phyloP scores from a whole-genome alignment of 371 early-diverging fungal species.

The Phascolomyces articulosus region DNA sequence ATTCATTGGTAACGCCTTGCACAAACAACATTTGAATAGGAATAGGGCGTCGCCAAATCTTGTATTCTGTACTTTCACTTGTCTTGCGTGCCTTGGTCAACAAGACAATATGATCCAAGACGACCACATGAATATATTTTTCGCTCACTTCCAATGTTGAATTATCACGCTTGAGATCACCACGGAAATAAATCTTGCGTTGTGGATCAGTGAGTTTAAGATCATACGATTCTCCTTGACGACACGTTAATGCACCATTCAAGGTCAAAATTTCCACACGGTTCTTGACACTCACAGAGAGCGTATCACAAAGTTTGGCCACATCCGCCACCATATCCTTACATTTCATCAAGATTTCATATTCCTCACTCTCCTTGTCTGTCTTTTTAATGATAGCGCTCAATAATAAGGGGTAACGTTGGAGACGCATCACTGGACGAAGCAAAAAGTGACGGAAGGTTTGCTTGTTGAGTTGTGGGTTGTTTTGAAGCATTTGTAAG shows the following conservation, averaged over 20 bases:
- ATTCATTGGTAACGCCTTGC: conserved; percentile 9
- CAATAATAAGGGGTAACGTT: conserved; percentile 81
- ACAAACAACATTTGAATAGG: conserved; percentile 53
- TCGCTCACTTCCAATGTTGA: conserved; percentile 59
- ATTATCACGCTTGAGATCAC: conserved; percentile 65
- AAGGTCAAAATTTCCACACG: conserved; percentile 18
- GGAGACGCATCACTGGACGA: conserved; percentile 77
- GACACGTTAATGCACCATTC: conserved; percentile 36
- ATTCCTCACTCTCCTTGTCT: conserved; percentile 74
- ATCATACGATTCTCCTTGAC: conserved; percentile 50
- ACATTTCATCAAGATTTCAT: conserved; percentile 69
- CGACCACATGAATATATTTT: conserved; percentile 64
- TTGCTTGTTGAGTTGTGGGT: conserved; percentile 26
- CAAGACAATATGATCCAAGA: conserved; percentile 84
- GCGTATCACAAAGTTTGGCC: conserved; percentile 27
- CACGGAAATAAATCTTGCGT: conserved; percentile 73
- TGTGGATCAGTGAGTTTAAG: conserved; percentile 69
- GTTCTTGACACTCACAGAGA: conserved; percentile 10
- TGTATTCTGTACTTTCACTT: conserved; percentile 44
- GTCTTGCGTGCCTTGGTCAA: conserved; percentile 63
- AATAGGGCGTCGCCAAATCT: conserved; percentile 60
- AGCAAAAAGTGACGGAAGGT: conserved; percentile 39
- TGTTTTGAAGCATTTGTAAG: neutral
- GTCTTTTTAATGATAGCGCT: conserved; percentile 77
- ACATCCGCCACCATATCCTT: conserved; percentile 33